Evolutionary conservation across 1,284 basidiomycete species (phyloP).

Genomic region (Peniophora sp.): DNA sequence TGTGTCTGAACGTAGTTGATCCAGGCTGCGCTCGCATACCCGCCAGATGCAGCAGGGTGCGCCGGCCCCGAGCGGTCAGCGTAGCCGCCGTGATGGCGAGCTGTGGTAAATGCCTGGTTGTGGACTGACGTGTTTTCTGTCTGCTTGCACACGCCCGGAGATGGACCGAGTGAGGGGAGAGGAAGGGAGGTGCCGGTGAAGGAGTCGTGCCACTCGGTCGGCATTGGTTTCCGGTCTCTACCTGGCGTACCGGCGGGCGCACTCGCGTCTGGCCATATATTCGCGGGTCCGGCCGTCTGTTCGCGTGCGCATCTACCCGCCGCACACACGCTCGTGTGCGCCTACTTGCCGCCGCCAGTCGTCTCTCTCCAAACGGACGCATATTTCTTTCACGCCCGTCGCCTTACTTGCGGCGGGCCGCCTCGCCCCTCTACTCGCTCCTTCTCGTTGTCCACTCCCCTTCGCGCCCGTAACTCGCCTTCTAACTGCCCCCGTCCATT

Average conservation of each 20-base stretch:
- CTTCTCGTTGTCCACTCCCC: too few species aligned
- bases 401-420: constrained; percentile 11
- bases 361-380: constrained; percentile 54
- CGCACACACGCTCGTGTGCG: constrained; percentile 12
- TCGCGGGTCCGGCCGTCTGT: neutral
- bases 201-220: constrained; percentile 34
- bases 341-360: constrained; percentile 6
- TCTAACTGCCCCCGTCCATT: too few species aligned
- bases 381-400: constrained; percentile 46
- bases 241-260: constrained; percentile 8
- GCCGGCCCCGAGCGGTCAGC: constrained; percentile 56
- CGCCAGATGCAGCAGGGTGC: constrained; percentile 57
- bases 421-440: too few species aligned
- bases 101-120: constrained; percentile 53
- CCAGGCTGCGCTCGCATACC: constrained; percentile 77
- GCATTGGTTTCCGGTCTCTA: constrained; percentile 22
- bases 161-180: constrained; percentile 53
- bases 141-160: constrained; percentile 40
- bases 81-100: constrained; percentile 55
- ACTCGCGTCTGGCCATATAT: constrained; percentile 27
- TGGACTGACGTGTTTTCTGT: constrained; percentile 9
- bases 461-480: too few species aligned
- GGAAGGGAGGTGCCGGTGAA: constrained; percentile 35
- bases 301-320: constrained; percentile 14
- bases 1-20: constrained; percentile 59